Evolutionary conservation across 495 filamentous ascomycete genomes (phyloP).

Genomic region (Trichoderma asperelloides): DNA sequence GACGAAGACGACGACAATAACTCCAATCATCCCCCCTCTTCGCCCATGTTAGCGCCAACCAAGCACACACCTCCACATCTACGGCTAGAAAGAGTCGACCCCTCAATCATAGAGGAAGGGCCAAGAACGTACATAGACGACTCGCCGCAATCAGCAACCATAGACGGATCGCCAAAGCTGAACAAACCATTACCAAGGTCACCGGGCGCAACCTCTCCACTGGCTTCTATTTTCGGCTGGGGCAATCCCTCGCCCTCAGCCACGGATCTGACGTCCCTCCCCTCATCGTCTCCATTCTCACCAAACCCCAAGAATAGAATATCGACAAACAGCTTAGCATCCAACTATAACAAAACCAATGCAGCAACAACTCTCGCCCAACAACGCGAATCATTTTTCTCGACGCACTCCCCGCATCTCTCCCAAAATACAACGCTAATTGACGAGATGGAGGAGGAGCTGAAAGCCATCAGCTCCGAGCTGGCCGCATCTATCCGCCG

Average conservation of each 20-base stretch:
- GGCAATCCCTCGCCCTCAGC: slow-evolving; percentile 36
- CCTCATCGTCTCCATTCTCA: slow-evolving; percentile 30
- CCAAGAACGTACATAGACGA: slow-evolving; percentile 12
- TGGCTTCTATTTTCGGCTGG: slow-evolving; percentile 47
- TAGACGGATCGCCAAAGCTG: slow-evolving; percentile 25
- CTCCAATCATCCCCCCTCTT: slow-evolving; percentile 18
- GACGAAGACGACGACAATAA: slow-evolving; percentile 11
- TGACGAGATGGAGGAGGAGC: slow-evolving; percentile 84
- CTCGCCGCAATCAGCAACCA: slow-evolving; percentile 15
- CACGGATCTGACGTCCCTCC: slow-evolving; percentile 44
- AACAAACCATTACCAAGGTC: slow-evolving; percentile 47
- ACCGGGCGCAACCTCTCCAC: slow-evolving; percentile 37
- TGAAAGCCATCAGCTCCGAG: slow-evolving; percentile 86
- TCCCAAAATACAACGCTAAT: slow-evolving; percentile 27
- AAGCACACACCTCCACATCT: slow-evolving; percentile 44
- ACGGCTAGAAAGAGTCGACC: slow-evolving; percentile 28
- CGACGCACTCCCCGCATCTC: slow-evolving; percentile 33
- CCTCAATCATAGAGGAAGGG: slow-evolving; percentile 17
- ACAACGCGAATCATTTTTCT: slow-evolving; percentile 36
- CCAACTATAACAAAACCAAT: background rate
- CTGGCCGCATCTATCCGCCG: slow-evolving; percentile 84
- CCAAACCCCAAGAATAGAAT: slow-evolving; percentile 26
- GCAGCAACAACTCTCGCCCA: background rate
- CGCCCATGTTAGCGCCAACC: slow-evolving; percentile 32
- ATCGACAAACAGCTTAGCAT: background rate